A percentile compares a stretch with the other conserved stretches of the same genome.
Evolutionary conservation across 2,329 filamentous ascomycete species (phyloP).

Genomic region (Botrytis byssoidea): DNA sequence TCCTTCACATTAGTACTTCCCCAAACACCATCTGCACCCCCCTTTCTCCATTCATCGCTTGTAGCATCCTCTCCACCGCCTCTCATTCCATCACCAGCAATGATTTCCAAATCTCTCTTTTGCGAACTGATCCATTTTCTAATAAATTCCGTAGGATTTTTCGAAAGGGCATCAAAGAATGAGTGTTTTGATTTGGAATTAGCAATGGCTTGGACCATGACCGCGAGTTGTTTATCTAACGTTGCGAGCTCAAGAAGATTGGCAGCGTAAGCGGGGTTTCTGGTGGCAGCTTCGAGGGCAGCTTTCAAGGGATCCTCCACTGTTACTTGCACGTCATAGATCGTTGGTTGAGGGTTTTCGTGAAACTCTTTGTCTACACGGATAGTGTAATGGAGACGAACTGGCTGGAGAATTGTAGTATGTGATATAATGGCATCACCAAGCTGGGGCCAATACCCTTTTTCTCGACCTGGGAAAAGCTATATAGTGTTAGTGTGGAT

Average conservation of each 20-base stretch:
- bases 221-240: constrained; percentile 82
- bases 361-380: constrained; percentile 85
- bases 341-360: constrained; percentile 69
- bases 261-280: constrained; percentile 66
- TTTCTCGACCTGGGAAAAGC: constrained; percentile 50
- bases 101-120: constrained; percentile 52
- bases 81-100: constrained; percentile 42
- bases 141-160: constrained; percentile 82
- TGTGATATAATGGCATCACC: constrained; percentile 77
- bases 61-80: constrained; percentile 56
- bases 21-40: constrained; percentile 62
- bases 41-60: constrained; percentile 68
- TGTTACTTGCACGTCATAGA: constrained; percentile 86
- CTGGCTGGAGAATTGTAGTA: constrained; percentile 73
- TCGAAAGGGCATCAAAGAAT: constrained; percentile 76
- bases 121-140: constrained; percentile 88
- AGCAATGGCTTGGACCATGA: constrained; percentile 77
- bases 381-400: constrained; percentile 88
- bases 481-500: not conserved
- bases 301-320: constrained; percentile 79
- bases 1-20: constrained; percentile 60
- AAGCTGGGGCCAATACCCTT: constrained; percentile 82
- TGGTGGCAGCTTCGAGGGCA: constrained; percentile 62
- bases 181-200: constrained; percentile 87
- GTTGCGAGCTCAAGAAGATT: constrained; percentile 73